Evolutionary conservation across 2,329 filamentous ascomycete genomes (phyloP).

Genomic region (Nigrospora sphaerica): DNA sequence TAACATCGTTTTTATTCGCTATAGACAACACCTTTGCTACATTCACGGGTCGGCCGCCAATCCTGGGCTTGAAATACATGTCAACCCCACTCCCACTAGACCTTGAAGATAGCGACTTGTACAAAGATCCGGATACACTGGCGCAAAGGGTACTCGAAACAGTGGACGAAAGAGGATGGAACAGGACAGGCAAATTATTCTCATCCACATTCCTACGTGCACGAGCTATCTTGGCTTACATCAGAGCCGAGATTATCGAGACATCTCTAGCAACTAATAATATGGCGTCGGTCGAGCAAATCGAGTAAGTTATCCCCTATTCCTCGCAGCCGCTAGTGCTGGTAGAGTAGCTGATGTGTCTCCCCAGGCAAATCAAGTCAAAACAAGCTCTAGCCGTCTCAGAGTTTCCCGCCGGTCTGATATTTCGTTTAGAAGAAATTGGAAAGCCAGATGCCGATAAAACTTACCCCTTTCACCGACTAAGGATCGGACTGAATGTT

Average conservation of each 20-base stretch:
- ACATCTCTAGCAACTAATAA: no score
- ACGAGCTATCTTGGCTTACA: slow-evolving; percentile 30
- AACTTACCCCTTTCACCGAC: slow-evolving; percentile 30
- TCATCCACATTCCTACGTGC: slow-evolving; percentile 22
- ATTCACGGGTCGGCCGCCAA: slow-evolving; percentile 33
- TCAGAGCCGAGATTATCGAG: slow-evolving; percentile 46
- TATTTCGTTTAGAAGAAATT: slow-evolving; percentile 29
- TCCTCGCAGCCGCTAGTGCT: no score
- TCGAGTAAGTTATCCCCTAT: no score
- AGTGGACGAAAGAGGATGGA: slow-evolving; percentile 30
- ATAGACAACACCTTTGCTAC: slow-evolving; percentile 29
- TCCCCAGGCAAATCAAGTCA: no score
- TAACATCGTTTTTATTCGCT: slow-evolving; percentile 24
- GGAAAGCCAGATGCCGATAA: slow-evolving; percentile 21
- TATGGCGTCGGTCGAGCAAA: no score
- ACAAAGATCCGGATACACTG: slow-evolving; percentile 19
- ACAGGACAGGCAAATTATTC: slow-evolving; percentile 20
- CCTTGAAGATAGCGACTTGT: slow-evolving; percentile 26
- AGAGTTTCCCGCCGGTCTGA: slow-evolving; percentile 29
- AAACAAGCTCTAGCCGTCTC: slow-evolving; percentile 9
- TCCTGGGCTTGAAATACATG: slow-evolving; percentile 26
- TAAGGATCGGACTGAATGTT: slow-evolving; percentile 41
- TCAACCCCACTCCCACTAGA: slow-evolving; percentile 32
- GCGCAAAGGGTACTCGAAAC: slow-evolving; percentile 12
- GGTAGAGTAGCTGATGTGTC: no score